Conservation (phyloP, 371 early-diverging fungal species). For the Globomyces sp. region DNA sequence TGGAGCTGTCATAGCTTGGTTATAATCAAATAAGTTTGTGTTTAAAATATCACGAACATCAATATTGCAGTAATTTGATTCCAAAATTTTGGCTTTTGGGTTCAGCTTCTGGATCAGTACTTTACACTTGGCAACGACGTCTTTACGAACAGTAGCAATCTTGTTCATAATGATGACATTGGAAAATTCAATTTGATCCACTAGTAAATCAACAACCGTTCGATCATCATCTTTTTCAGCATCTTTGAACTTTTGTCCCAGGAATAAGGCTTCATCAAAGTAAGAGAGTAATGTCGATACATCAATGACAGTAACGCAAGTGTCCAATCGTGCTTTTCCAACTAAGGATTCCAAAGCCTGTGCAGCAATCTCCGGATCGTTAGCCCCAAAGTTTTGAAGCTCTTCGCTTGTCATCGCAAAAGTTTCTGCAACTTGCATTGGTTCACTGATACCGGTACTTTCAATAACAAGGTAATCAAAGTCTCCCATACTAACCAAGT, state of each 20-base stretch:
- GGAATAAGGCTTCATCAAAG: conserved; percentile 24
- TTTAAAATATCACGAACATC: no score
- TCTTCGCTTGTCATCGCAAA: no score
- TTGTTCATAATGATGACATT: conserved; percentile 32
- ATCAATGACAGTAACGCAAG: conserved; percentile 29
- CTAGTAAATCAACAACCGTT: conserved; percentile 21
- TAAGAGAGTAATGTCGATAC: conserved; percentile 6
- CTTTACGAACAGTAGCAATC: conserved; percentile 16
- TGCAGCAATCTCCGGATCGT: conserved; percentile 3
- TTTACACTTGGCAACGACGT: conserved; percentile 1
- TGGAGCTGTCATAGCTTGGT: not conserved
- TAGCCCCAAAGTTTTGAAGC: no score
- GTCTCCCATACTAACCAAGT: no score
- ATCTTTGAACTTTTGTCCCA: conserved; percentile 21
- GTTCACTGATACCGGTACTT: no score
- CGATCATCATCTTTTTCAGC: conserved; percentile 27
- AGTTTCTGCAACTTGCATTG: no score
- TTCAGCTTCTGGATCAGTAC: conserved; percentile 25
- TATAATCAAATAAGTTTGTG: no score
- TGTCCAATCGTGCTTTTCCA: conserved; percentile 19
- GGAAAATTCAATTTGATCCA: conserved; percentile 28
- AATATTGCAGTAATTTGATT: conserved; percentile 5
- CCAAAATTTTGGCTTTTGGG: conserved; percentile 18
- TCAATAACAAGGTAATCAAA: no score
- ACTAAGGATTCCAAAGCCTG: not conserved